Base-by-base conservation (phyloP, 2,329 filamentous ascomycete species). In the Parastagonospora nodorum region DNA sequence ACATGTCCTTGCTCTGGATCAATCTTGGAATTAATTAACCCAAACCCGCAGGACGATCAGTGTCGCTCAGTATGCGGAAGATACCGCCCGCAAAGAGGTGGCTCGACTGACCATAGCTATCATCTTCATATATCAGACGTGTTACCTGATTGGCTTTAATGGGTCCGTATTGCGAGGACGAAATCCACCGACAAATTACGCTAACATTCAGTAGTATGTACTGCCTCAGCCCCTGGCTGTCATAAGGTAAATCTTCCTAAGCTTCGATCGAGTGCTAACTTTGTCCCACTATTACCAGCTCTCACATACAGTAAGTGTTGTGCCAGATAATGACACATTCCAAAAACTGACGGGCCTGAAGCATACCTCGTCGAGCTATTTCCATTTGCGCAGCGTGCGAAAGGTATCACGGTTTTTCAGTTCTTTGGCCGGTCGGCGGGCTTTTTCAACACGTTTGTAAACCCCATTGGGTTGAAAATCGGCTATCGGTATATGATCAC, bases 401-500 rank as follows among this genome's bases (percentile, higher is more conserved):
- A 78, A 61, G 78, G 78, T 12, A 72, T 80, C 35, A 69, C 70
- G 4, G 65, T 87, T 53, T 84, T 87, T 78, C 86, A 87, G 67
- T 80, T 87, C 41, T 81, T 80, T 8, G 78, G 87, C 14, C 82
- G 87, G 67, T 82, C 82, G 33, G 77, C 84, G 24, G 77, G 86
- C 15, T 83, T 85, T 48, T 77, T 87, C 49, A 81, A 82, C 56
- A 83, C 84, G 73, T 83, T 75, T 57, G 81, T 80, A 53, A 87
- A 88, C 74, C 82, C 82, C 61, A 76, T 87, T 55, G 85, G 84
- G 4, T 84, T 85, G 42, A 78, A 77, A 43, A 74, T 86, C 39
- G 80, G 84, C 71, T 87, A 84, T 80, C 78, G 84, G 67, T 83
- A 87, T 53, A 84, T 84, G 75, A 75, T 86, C 38, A 84, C 86